Evolutionary conservation across 1,139 yeast genomes (phyloP).

Genomic region (Geotrichum siamense): DNA sequence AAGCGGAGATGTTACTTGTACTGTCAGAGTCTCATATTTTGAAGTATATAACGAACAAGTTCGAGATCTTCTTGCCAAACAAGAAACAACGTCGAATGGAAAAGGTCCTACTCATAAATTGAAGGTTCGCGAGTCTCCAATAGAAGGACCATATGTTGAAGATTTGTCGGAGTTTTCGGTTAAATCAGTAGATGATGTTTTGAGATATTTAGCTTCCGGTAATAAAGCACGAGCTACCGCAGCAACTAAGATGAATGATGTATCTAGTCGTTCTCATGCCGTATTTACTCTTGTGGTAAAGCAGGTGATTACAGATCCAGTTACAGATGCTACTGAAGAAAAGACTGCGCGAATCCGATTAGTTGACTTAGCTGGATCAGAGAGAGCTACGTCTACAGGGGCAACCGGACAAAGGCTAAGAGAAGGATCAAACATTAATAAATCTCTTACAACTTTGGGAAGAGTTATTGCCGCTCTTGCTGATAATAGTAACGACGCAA

Average conservation of each 20-base stretch:
- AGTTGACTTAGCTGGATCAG: conserved; percentile 81
- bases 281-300: conserved; percentile 56
- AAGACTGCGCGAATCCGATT: conserved; percentile 59
- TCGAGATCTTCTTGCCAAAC: conserved; percentile 43
- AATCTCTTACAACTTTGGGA: conserved; percentile 68
- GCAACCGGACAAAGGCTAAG: conserved; percentile 57
- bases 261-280: conserved; percentile 74
- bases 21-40: conserved; percentile 53
- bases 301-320: conserved; percentile 45
- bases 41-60: conserved; percentile 73
- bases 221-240: conserved; percentile 55
- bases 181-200: conserved; percentile 41
- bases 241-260: conserved; percentile 58
- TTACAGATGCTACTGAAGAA: conserved; percentile 45
- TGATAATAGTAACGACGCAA: conserved; percentile 27
- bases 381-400: conserved; percentile 57
- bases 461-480: conserved; percentile 62
- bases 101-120: conserved; percentile 30
- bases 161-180: conserved; percentile 47
- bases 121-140: conserved; percentile 54
- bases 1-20: conserved; percentile 42
- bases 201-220: conserved; percentile 42
- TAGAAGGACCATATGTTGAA: conserved; percentile 65
- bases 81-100: conserved; percentile 10
- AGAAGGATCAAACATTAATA: conserved; percentile 71